A percentile compares a stretch with the other conserved stretches of the same genome.
These are phyloP conservation scores for Lineolata rhizophorae DNA, from an alignment of 495 filamentous ascomycete species.

Conservation along the genomic window DNA sequence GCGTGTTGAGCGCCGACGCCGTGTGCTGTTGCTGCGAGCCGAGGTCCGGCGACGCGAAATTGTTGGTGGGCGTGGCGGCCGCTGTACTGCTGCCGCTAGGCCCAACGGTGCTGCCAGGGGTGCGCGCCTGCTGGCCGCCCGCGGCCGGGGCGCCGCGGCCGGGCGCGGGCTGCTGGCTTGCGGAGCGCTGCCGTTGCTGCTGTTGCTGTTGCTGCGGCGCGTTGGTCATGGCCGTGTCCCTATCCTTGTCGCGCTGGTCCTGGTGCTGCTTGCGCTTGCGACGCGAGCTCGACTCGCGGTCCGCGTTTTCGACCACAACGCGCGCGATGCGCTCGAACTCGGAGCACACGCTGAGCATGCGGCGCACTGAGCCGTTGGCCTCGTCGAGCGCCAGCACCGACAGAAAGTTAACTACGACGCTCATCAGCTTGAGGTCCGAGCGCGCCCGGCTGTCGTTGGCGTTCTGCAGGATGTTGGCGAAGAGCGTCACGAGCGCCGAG, in stretches of 20 bases:
- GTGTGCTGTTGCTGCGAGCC: neutral
- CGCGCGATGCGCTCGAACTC: conserved; percentile 92
- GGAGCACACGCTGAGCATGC: conserved; percentile 80
- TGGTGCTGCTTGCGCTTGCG: conserved; percentile 52
- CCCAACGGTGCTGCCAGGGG: neutral
- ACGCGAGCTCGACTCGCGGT: conserved; percentile 52
- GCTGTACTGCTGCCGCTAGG: no score
- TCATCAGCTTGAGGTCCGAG: conserved; percentile 79
- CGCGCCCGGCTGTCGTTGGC: conserved; percentile 74
- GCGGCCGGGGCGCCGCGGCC: neutral
- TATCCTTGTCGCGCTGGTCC: conserved; percentile 19
- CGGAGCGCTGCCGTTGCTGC: neutral
- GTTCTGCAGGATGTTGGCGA: conserved; percentile 93
- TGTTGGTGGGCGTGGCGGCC: no score
- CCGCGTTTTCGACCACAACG: conserved; percentile 74
- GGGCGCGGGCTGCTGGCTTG: no score
- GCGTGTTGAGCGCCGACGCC: neutral
- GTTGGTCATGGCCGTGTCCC: neutral
- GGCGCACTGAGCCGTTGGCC: conserved; percentile 66
- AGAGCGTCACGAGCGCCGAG: conserved; percentile 83
- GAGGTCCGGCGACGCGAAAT: neutral
- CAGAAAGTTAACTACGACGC: conserved; percentile 74
- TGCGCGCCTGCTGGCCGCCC: neutral
- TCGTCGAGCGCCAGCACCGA: conserved; percentile 52
- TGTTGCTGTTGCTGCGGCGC: neutral